phyloP scores from a whole-genome alignment of 2,329 filamentous ascomycete species.

The Lachnellula occidentalis region DNA sequence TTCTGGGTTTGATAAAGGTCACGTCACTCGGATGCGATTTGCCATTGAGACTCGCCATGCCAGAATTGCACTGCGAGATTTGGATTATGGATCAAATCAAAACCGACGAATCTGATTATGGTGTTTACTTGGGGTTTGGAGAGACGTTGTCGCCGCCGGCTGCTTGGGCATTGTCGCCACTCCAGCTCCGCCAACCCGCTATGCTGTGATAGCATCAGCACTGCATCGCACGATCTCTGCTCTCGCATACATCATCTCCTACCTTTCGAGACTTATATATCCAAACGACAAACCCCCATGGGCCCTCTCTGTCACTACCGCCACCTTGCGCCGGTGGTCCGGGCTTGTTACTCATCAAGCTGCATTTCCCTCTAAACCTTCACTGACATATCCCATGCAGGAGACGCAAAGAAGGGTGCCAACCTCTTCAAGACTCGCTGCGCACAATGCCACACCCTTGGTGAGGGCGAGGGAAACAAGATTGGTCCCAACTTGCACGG shows the following conservation, averaged over 20 bases:
- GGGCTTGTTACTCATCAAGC: neutral
- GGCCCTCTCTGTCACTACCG: neutral
- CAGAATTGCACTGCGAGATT: neutral
- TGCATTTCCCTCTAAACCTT: slow-evolving; percentile 2
- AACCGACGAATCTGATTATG: neutral
- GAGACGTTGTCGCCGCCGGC: neutral
- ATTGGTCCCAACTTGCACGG: slow-evolving; percentile 95
- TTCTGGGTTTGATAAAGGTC: slow-evolving; percentile 6
- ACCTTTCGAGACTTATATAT: neutral
- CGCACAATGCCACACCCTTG: slow-evolving; percentile 96
- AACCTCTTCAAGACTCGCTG: slow-evolving; percentile 99
- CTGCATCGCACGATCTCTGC: neutral
- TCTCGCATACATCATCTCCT: neutral
- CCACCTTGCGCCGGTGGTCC: slow-evolving; percentile 12
- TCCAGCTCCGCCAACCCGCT: neutral
- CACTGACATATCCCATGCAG: slow-evolving; percentile 44
- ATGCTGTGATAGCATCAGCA: slow-evolving; percentile 5
- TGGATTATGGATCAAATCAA: neutral
- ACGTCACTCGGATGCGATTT: slow-evolving; percentile 16
- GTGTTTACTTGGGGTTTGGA: neutral
- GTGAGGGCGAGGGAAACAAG: slow-evolving; percentile 90
- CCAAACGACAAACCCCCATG: neutral
- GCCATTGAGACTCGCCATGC: slow-evolving; percentile 7
- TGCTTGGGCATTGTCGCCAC: slow-evolving; percentile 1
- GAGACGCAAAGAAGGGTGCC: slow-evolving; percentile 93